These are phyloP conservation scores for Sporobolomyces pararoseus DNA, from an alignment of 768 basidiomycete species.

Conservation along the genomic window DNA sequence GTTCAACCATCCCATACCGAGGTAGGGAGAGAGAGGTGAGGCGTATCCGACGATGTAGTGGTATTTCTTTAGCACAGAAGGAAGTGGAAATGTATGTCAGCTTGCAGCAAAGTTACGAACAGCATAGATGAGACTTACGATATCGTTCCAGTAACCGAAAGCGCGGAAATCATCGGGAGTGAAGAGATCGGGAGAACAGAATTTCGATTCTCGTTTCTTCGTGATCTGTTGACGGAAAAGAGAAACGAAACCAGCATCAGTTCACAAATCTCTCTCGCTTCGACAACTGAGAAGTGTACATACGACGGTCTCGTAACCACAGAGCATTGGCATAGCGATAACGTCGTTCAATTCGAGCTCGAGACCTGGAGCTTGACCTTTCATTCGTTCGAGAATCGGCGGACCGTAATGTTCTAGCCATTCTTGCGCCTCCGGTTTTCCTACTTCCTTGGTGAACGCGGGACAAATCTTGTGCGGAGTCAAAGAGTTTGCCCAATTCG, in stretches of 20 bases:
- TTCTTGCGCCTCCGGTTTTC: conserved; percentile 46
- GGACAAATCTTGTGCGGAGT: conserved; percentile 52
- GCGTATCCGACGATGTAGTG: conserved; percentile 52
- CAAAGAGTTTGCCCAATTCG: conserved; percentile 49
- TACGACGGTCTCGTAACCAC: conserved; percentile 35
- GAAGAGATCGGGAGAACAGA: conserved; percentile 36
- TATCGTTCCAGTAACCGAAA: conserved; percentile 33
- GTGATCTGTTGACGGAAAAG: conserved; percentile 9
- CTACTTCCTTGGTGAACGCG: conserved; percentile 49
- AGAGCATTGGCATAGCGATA: conserved; percentile 29
- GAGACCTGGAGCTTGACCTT: background rate
- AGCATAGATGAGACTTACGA: too few species aligned
- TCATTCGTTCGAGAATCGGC: conserved; percentile 31
- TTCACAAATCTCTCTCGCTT: too few species aligned
- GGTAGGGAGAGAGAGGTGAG: conserved; percentile 47
- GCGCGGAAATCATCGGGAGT: conserved; percentile 25
- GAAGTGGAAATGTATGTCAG: too few species aligned
- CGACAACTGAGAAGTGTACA: background rate
- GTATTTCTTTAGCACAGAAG: too few species aligned
- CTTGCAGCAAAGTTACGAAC: too few species aligned
- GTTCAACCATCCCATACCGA: conserved; percentile 51
- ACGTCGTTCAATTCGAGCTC: conserved; percentile 31
- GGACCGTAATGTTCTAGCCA: conserved; percentile 49
- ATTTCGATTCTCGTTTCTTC: conserved; percentile 12
- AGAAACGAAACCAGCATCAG: too few species aligned